Evolutionary conservation across 345 rosid genomes (phyloP).

Genomic region (Geranium brycei): DNA sequence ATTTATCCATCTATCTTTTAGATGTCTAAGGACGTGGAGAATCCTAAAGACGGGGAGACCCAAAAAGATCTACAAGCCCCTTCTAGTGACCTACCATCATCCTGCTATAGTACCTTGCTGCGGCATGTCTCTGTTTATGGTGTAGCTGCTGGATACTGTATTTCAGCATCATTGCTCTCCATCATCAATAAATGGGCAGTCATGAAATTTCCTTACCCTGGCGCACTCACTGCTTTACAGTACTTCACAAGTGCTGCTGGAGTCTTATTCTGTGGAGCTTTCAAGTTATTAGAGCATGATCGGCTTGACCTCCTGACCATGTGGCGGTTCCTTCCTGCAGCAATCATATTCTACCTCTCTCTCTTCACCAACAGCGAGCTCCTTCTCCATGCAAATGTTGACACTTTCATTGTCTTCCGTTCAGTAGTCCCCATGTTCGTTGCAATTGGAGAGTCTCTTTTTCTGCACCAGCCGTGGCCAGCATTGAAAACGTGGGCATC

Average conservation of each 20-base stretch:
- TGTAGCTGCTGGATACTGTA: slow-evolving; percentile 76
- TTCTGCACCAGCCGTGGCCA: slow-evolving; percentile 86
- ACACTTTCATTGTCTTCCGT: slow-evolving; percentile 90
- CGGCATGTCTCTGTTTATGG: slow-evolving; percentile 63
- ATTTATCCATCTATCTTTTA: slow-evolving; percentile 5
- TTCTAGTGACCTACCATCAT: slow-evolving; percentile 10
- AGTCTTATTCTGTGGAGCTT: slow-evolving; percentile 44
- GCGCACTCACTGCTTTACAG: slow-evolving; percentile 86
- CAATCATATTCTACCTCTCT: slow-evolving; percentile 79
- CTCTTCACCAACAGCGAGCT: slow-evolving; percentile 96
- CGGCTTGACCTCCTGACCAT: slow-evolving; percentile 51
- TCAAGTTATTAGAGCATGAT: slow-evolving; percentile 63
- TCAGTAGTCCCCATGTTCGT: slow-evolving; percentile 87
- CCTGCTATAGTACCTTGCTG: slow-evolving; percentile 36
- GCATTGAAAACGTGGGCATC: slow-evolving; percentile 71
- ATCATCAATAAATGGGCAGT: slow-evolving; percentile 98
- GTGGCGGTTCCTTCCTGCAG: slow-evolving; percentile 95
- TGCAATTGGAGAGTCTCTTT: slow-evolving; percentile 80
- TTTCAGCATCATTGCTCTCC: slow-evolving; percentile 88
- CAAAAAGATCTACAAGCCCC: slow-evolving; percentile 12
- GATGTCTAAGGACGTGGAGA: slow-evolving; percentile 43
- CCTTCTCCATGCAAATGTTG: slow-evolving; percentile 89
- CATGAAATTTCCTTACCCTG: slow-evolving; percentile 93
- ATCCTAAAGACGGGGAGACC: slow-evolving; percentile 16
- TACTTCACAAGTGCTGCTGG: slow-evolving; percentile 86